phyloP scores from a whole-genome alignment of 169 alveolate genomes.

The Perkinsus marinus region DNA sequence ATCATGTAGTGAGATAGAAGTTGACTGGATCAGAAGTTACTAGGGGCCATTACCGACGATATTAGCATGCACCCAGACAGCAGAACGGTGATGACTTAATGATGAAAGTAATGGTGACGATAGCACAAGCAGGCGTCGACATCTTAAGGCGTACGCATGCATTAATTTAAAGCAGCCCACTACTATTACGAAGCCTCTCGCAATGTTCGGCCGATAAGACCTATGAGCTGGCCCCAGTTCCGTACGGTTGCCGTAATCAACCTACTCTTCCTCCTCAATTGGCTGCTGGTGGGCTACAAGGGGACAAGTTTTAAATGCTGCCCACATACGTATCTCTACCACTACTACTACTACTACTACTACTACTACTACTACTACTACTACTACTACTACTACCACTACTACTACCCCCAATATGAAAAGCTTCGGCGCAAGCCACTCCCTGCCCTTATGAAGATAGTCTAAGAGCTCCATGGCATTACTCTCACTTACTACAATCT shows the following conservation, averaged over 20 bases:
- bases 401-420: neutral
- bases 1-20: no score
- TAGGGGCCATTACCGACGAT: no score
- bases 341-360: neutral
- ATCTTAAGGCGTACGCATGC: neutral
- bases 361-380: no score
- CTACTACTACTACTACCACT: no score
- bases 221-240: neutral
- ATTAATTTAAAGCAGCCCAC: neutral
- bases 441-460: neutral
- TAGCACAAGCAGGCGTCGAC: neutral
- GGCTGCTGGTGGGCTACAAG: neutral
- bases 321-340: neutral
- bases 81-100: no score
- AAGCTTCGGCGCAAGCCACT: neutral
- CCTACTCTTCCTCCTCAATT: neutral
- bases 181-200: neutral
- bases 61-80: no score
- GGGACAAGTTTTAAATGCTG: neutral
- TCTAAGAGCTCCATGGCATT: neutral
- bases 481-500: neutral
- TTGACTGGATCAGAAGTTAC: no score
- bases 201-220: neutral
- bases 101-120: no score
- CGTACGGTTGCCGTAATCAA: neutral